Conservation (phyloP, 139 green algal species). For the Coelastrella sp. region DNA sequence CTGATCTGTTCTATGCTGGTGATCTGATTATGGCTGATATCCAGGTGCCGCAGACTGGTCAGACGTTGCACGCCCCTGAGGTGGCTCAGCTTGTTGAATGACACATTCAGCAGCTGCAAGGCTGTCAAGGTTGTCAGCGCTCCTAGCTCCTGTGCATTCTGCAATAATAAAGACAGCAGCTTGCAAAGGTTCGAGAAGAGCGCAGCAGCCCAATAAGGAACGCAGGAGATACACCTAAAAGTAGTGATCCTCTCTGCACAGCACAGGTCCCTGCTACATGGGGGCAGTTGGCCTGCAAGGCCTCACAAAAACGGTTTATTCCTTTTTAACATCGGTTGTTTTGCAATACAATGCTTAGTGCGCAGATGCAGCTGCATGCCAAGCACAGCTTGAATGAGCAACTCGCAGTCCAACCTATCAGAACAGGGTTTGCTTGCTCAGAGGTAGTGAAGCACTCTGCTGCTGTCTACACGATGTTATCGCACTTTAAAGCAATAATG, state of each 20-base stretch:
- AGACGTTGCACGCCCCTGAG: background rate
- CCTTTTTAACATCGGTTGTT: too few species aligned
- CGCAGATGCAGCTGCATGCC: too few species aligned
- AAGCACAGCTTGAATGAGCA: too few species aligned
- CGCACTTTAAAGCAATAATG: slow-evolving; percentile 14
- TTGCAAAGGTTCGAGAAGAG: background rate
- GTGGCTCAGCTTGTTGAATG: background rate
- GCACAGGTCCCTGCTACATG: too few species aligned
- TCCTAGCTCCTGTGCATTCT: background rate
- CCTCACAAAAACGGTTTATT: too few species aligned
- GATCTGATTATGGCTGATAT: slow-evolving; percentile 26
- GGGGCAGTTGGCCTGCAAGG: too few species aligned
- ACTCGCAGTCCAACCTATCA: too few species aligned
- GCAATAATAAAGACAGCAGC: background rate
- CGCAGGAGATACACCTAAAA: background rate
- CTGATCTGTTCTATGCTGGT: background rate
- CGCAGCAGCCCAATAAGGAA: background rate
- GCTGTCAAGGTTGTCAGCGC: background rate
- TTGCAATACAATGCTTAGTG: too few species aligned
- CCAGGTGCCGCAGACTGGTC: background rate
- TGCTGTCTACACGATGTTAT: too few species aligned
- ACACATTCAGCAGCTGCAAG: background rate
- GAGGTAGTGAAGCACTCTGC: too few species aligned
- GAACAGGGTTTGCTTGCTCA: too few species aligned
- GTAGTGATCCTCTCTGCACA: too few species aligned